A percentile compares a stretch with the other conserved stretches of the same genome.
These are phyloP conservation scores for Protomyces arabidopsidicola DNA, from an alignment of 1,139 yeast species.

Conservation along the genomic window DNA sequence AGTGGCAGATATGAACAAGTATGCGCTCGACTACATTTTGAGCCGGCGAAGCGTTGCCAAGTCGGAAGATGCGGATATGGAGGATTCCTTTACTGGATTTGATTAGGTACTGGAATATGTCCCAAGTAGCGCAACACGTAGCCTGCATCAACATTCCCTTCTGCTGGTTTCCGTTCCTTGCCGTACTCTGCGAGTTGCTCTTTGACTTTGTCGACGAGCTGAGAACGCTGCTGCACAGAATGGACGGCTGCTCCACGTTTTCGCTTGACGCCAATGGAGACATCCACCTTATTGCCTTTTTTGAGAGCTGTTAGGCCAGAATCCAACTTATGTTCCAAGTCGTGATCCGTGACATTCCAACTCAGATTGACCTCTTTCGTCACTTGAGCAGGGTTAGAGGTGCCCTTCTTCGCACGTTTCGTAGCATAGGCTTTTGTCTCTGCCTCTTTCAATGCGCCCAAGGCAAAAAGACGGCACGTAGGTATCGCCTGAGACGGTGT, in stretches of 20 bases:
- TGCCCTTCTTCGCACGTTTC: slow-evolving; percentile 2
- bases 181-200: not conserved
- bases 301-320: slow-evolving; percentile 16
- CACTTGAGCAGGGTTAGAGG: slow-evolving; percentile 1
- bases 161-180: slow-evolving; percentile 15
- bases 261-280: slow-evolving; percentile 9
- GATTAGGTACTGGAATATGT: not conserved
- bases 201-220: slow-evolving; percentile 1
- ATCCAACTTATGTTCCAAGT: slow-evolving; percentile 12
- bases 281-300: slow-evolving; percentile 13
- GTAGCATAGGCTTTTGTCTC: slow-evolving; percentile 12
- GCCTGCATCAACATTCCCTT: slow-evolving; percentile 15
- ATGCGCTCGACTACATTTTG: slow-evolving; percentile 47
- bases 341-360: slow-evolving; percentile 23
- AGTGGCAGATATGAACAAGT: slow-evolving; percentile 54
- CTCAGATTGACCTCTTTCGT: slow-evolving; percentile 8
- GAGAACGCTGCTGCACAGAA: not conserved
- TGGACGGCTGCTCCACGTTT: not conserved
- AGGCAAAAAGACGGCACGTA: slow-evolving; percentile 21
- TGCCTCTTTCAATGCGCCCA: slow-evolving; percentile 4
- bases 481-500: slow-evolving; percentile 21
- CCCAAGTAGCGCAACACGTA: slow-evolving; percentile 12
- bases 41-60: slow-evolving; percentile 17
- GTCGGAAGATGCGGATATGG: not conserved
- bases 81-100: slow-evolving; percentile 7